Percentiles rank a stretch among this genome's conserved stretches.
These are phyloP conservation scores for Chlamydomonas incerta DNA, from an alignment of 139 green algal genomes.

Conservation along the genomic window DNA sequence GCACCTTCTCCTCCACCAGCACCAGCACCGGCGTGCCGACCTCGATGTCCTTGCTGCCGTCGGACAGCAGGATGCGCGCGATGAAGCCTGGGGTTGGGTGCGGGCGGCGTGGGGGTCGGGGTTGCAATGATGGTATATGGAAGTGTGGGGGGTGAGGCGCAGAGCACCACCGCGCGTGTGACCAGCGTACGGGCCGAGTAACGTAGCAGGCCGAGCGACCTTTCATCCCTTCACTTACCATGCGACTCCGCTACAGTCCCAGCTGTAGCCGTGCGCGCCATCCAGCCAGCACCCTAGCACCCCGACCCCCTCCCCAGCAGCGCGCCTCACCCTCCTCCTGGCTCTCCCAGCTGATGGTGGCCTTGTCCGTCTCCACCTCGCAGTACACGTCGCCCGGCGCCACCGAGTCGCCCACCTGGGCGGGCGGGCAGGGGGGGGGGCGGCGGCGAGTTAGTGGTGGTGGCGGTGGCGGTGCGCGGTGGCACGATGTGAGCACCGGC, in stretches of 20 bases:
- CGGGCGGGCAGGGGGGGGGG: not conserved
- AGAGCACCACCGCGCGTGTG: too few relatives aligned
- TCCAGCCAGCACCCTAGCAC: too few relatives aligned
- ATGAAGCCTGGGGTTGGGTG: slow-evolving; percentile 74
- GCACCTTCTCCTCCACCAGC: slow-evolving; percentile 82
- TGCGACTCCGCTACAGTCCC: not conserved
- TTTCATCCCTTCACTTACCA: not conserved
- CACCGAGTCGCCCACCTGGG: slow-evolving; percentile 59
- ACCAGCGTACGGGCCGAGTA: too few relatives aligned
- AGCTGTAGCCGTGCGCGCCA: too few relatives aligned
- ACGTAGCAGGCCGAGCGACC: too few relatives aligned
- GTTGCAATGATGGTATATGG: too few relatives aligned
- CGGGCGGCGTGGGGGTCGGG: too few relatives aligned
- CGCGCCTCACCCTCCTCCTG: slow-evolving; percentile 86
- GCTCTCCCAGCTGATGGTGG: slow-evolving; percentile 94
- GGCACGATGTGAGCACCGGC: too few relatives aligned
- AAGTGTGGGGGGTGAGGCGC: too few relatives aligned
- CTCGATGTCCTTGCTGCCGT: slow-evolving; percentile 76
- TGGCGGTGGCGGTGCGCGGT: not conserved
- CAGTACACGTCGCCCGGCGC: slow-evolving; percentile 88
- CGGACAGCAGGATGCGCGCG: slow-evolving; percentile 84
- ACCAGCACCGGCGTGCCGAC: slow-evolving; percentile 80
- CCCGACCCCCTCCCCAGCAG: not conserved
- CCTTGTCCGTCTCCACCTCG: slow-evolving; percentile 98
- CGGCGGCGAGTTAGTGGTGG: too few relatives aligned